phyloP scores from a whole-genome alignment of 495 filamentous ascomycete genomes.

The Aspergillus steynii region DNA sequence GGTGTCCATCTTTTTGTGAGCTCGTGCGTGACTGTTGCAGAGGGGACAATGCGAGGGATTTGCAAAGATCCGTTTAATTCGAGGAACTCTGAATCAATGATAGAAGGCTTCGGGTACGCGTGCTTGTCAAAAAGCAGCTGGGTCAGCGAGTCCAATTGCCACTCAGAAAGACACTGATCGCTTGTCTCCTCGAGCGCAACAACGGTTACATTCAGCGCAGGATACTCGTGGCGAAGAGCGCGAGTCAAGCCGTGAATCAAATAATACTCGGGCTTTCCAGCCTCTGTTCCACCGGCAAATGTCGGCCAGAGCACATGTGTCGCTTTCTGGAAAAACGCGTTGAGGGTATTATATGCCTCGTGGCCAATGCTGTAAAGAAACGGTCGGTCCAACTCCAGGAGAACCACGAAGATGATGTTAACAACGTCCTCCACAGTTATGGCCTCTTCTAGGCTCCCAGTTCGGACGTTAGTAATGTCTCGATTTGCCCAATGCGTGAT shows the following conservation, averaged over 20 bases:
- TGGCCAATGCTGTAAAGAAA: background rate
- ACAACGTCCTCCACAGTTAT: background rate
- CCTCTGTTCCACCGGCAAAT: background rate
- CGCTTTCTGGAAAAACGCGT: background rate
- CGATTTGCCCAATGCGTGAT: background rate
- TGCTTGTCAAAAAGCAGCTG: background rate
- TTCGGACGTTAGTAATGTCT: background rate
- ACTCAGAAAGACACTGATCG: background rate
- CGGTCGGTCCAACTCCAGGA: background rate
- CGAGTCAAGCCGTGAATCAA: background rate
- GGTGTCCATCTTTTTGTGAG: background rate
- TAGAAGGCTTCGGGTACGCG: background rate
- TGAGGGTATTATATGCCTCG: background rate
- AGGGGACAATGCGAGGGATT: background rate
- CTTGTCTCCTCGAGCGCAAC: background rate
- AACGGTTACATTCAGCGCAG: background rate
- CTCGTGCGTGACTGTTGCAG: background rate
- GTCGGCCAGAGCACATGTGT: background rate
- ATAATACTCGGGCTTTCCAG: background rate
- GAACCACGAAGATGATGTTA: background rate
- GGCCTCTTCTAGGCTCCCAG: background rate
- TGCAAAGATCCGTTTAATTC: background rate
- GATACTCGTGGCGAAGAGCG: background rate
- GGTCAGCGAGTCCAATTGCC: background rate
- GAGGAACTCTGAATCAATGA: background rate